Evolutionary conservation across 2,329 filamentous ascomycete species (phyloP).

Genomic region (Trichoderma arundinaceum): DNA sequence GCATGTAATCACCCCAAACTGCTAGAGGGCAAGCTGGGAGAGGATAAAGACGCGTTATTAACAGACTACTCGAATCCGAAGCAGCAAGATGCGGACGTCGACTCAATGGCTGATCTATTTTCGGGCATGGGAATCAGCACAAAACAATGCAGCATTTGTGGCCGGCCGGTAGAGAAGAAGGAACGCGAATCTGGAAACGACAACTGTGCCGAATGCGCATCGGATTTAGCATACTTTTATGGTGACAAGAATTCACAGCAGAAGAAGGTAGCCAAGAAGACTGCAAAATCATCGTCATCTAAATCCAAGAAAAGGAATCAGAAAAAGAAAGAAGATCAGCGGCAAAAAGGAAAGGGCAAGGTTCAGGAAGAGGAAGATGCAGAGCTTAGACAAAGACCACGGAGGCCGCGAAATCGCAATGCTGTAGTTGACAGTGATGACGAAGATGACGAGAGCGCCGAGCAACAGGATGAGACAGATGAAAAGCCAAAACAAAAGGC

Average conservation of each 20-base stretch:
- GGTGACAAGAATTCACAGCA: conserved; percentile 50
- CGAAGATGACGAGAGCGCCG: conserved; percentile 48
- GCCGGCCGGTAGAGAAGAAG: conserved; percentile 65
- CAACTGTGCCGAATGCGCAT: conserved; percentile 74
- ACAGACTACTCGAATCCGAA: conserved; percentile 61
- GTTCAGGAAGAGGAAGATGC: conserved; percentile 41
- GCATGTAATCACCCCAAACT: conserved; percentile 94
- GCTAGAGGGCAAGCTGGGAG: conserved; percentile 81
- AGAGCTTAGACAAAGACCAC: conserved; percentile 36
- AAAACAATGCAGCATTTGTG: conserved; percentile 84
- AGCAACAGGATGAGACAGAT: conserved; percentile 41
- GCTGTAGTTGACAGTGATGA: conserved; percentile 70
- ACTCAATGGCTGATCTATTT: conserved; percentile 84
- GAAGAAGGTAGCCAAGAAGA: conserved; percentile 47
- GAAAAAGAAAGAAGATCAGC: conserved; percentile 46
- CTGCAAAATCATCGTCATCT: conserved; percentile 50
- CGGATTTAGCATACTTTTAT: conserved; percentile 71
- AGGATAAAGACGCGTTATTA: conserved; percentile 83
- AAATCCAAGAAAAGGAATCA: conserved; percentile 44
- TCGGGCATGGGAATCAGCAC: conserved; percentile 79
- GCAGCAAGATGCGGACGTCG: conserved; percentile 68
- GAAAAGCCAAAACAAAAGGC: conserved; percentile 48
- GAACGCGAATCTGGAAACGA: conserved; percentile 50
- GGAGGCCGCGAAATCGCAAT: conserved; percentile 57
- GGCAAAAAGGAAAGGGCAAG: conserved; percentile 43